phyloP scores from a whole-genome alignment of 2,329 filamentous ascomycete genomes.

The Nemania sp. region DNA sequence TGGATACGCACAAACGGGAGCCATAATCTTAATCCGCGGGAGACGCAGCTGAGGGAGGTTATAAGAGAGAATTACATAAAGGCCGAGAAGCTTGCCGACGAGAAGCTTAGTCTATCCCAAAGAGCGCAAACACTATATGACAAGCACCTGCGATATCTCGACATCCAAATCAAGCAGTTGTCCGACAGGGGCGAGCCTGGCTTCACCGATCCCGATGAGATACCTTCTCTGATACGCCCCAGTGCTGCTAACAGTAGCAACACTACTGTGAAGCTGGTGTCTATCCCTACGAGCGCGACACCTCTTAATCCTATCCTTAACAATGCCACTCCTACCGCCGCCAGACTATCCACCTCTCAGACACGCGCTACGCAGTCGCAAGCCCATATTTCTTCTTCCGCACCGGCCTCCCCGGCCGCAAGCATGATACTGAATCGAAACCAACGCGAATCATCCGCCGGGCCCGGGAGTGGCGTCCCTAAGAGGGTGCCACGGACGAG shows the following conservation, averaged over 20 bases:
- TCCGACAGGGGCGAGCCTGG: conserved; percentile 72
- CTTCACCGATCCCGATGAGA: conserved; percentile 71
- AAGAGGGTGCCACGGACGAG: conserved; percentile 66
- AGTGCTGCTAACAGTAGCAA: conserved; percentile 67
- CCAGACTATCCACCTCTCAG: conserved; percentile 60
- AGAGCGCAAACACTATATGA: conserved; percentile 72
- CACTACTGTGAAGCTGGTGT: conserved; percentile 54
- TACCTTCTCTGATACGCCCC: conserved; percentile 71
- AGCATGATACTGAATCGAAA: conserved; percentile 70
- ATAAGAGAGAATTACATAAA: conserved; percentile 76
- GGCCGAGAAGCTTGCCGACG: conserved; percentile 77
- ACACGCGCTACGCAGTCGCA: conserved; percentile 64
- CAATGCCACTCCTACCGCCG: conserved; percentile 57
- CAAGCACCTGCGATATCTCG: conserved; percentile 72
- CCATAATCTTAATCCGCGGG: conserved; percentile 79
- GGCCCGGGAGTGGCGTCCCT: conserved; percentile 61
- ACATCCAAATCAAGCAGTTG: conserved; percentile 71
- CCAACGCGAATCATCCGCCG: conserved; percentile 68
- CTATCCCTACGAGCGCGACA: conserved; percentile 51
- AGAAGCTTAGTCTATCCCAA: conserved; percentile 78
- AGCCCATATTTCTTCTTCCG: conserved; percentile 64
- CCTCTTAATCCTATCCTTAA: conserved; percentile 55
- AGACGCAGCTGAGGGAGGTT: conserved; percentile 73
- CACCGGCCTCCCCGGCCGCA: conserved; percentile 70
- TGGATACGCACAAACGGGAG: conserved; percentile 83